Evolutionary conservation across 2,329 filamentous ascomycete species (phyloP), one percentile per base, ranked within the genome.

Genomic region (Hymenoscyphus scutula): DNA sequence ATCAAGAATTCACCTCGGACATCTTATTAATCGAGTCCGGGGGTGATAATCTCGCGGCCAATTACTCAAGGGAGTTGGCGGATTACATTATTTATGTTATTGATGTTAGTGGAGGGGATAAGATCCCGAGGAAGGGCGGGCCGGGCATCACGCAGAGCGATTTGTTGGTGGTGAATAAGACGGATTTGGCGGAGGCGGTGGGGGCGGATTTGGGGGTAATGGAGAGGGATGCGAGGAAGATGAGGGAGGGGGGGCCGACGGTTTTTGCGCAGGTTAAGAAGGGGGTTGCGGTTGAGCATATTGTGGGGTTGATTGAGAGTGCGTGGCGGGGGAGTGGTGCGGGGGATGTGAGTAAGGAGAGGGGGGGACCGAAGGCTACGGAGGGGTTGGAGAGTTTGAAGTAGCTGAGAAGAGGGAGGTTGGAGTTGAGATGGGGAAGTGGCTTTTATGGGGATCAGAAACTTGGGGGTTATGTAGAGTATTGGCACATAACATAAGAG

Each of bases 1-100:
- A 98, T 77, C 81, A 82, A 62, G 85, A 89, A 67, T 96, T 96
- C 81, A 76, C 80, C 45, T 87, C 92, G 0, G 91, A 98, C 74
- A 77, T 99, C 25, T 84, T 99, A 27, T 86, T 99, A 51, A 99
- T 99, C 74, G 95, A 99, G 79, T 92, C 88, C 19, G 95, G 95
- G 53, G 95, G 95, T 62, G 95, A 99, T 76, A 99, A 99, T 76
- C 84, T 99, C 0, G 95, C 95, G 0, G 95, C 95, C 3, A 99
- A 99, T 81, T 99, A 99, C 82, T 91, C 86, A 61, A 84, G 95
- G 62, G 95, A 99, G 78, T 81, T 99, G 68, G 95, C 95, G 1
- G 95, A 99, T 77, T 99, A 90, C 76, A 99, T 99, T 77, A 89
- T 99, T 78, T 99, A 99, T 76, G 95, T 99, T 32, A 98, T 99